A percentile compares a stretch with the other conserved stretches of the same genome.
phyloP scores from a whole-genome alignment of 495 filamentous ascomycete genomes.

The Baudoinia panamericana region DNA sequence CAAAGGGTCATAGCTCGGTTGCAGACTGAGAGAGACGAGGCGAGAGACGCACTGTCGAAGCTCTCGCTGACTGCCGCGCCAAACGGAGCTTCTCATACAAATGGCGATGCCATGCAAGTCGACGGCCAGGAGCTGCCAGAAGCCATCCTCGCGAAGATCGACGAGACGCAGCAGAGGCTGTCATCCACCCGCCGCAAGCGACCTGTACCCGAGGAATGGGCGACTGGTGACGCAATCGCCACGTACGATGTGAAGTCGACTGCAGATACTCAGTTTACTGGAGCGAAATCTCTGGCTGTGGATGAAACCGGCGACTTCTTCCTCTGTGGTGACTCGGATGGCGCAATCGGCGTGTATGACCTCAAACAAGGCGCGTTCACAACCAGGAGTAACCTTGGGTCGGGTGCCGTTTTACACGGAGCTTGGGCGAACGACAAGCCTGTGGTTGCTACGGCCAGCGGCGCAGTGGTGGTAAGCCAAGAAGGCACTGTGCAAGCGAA shows the following conservation, averaged over 20 bases:
- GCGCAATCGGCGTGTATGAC: slow-evolving; percentile 67
- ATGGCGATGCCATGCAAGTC: slow-evolving; percentile 81
- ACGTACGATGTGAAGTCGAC: slow-evolving; percentile 47
- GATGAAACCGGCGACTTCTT: slow-evolving; percentile 53
- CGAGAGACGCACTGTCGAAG: slow-evolving; percentile 78
- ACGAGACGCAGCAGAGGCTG: slow-evolving; percentile 66
- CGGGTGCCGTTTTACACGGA: slow-evolving; percentile 62
- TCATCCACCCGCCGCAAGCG: slow-evolving; percentile 79
- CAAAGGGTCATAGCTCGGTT: slow-evolving; percentile 83
- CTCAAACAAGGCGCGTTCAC: slow-evolving; percentile 33
- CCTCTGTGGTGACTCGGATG: slow-evolving; percentile 68
- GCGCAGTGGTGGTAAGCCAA: slow-evolving; percentile 63
- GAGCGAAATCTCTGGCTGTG: slow-evolving; percentile 50
- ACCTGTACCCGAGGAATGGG: slow-evolving; percentile 71
- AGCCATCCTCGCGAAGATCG: slow-evolving; percentile 56
- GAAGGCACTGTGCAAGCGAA: slow-evolving; percentile 48
- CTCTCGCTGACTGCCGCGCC: slow-evolving; percentile 46
- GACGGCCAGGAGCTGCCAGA: slow-evolving; percentile 63
- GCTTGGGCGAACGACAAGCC: slow-evolving; percentile 62
- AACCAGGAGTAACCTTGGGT: slow-evolving; percentile 24
- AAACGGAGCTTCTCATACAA: slow-evolving; percentile 36
- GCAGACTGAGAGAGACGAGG: slow-evolving; percentile 81
- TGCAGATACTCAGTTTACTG: slow-evolving; percentile 52
- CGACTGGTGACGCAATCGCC: slow-evolving; percentile 57
- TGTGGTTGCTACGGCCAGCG: slow-evolving; percentile 61